phyloP scores from a whole-genome alignment of 164 flowering plant genomes.

The Umbilicus rupestris region DNA sequence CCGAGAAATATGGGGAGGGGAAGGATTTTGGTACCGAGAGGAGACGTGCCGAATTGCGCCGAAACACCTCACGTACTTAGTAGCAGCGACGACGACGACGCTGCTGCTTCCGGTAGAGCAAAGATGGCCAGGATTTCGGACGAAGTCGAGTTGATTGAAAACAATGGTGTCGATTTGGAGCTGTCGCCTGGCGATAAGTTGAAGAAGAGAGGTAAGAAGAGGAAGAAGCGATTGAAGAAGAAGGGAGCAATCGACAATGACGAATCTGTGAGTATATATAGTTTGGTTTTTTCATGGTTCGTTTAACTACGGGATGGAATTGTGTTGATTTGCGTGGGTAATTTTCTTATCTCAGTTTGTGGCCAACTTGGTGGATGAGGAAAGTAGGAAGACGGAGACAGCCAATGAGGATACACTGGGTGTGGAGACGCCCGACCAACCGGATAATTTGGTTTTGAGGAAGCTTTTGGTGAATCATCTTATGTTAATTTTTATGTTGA shows the following conservation, averaged over 20 bases:
- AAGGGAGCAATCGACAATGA: not conserved
- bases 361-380: not conserved
- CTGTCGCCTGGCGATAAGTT: not conserved
- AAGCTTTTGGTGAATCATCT: slow-evolving; percentile 40
- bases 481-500: slow-evolving; percentile 7
- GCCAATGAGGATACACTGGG: not conserved
- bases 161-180: not conserved
- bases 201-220: not conserved
- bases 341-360: not conserved
- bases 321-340: not conserved
- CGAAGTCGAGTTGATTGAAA: not conserved
- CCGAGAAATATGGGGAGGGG: too few species aligned
- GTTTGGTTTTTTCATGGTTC: not conserved
- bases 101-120: too few species aligned
- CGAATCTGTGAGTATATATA: not conserved
- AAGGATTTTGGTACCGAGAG: too few species aligned
- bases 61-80: not conserved
- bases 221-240: not conserved
- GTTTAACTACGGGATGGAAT: not conserved
- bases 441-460: slow-evolving; percentile 28
- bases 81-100: not conserved
- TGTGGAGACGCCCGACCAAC: slow-evolving; percentile 9
- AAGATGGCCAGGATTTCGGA: too few species aligned
- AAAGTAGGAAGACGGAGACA: not conserved
- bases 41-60: not conserved